Percentiles rank a stretch among this genome's conserved stretches.
phyloP scores from a whole-genome alignment of 345 rosid genomes.

The Excoecaria agallocha region DNA sequence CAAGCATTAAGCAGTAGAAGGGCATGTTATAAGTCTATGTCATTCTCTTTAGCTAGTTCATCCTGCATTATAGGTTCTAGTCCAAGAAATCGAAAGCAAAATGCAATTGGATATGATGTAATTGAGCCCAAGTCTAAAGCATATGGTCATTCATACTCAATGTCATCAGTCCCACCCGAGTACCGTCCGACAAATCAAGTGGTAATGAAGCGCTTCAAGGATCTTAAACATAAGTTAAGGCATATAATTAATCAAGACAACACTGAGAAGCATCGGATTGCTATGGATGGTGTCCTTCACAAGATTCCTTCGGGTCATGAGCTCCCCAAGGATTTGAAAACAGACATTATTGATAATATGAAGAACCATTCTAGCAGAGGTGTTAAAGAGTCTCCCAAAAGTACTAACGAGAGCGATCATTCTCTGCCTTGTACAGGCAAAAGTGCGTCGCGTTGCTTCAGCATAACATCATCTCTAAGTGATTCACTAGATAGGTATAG shows the following conservation, averaged over 20 bases:
- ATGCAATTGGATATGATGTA: constrained; percentile 2
- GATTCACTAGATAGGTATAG: constrained; percentile 61
- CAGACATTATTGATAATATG: constrained; percentile 32
- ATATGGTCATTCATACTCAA: constrained; percentile 26
- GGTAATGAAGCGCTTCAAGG: constrained; percentile 56
- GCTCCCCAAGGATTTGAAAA: constrained; percentile 52
- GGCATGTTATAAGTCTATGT: constrained; percentile 37
- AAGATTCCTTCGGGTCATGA: constrained; percentile 62
- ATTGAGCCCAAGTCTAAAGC: constrained; percentile 11
- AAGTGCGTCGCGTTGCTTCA: constrained; percentile 19
- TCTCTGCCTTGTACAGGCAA: constrained; percentile 15
- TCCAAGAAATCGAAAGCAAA: constrained; percentile 14
- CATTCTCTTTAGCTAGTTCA: constrained; percentile 42
- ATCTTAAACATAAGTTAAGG: constrained; percentile 62
- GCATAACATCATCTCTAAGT: constrained; percentile 52
- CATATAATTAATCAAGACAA: constrained; percentile 55
- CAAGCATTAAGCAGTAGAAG: constrained; percentile 29
- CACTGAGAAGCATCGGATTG: constrained; percentile 61
- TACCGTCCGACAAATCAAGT: constrained; percentile 42
- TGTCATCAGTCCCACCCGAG: constrained; percentile 32
- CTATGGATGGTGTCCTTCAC: constrained; percentile 80
- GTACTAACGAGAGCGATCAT: constrained; percentile 9
- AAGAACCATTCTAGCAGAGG: constrained; percentile 27
- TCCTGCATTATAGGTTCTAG: constrained; percentile 17
- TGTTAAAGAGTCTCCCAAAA: constrained; percentile 19